Base-by-base conservation (phyloP, 192 early-diverging fungal genomes). In the Geranomyces michiganensis region DNA sequence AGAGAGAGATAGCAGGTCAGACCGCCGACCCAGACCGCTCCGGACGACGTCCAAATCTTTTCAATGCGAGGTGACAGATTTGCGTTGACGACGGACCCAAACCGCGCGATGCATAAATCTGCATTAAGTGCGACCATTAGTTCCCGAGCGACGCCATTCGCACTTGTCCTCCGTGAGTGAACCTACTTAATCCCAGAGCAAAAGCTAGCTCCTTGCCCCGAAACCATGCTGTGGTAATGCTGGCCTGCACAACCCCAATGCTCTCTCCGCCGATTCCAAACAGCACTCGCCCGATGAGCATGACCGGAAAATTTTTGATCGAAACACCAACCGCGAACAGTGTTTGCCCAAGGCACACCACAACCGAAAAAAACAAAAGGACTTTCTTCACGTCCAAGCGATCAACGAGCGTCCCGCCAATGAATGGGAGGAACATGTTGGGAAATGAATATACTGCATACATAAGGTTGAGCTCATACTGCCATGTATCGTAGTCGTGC, bases 361-460 rank as follows among this genome's bases (percentile, higher is more conserved):
- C 58, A 19, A 70, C 36, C 8, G 85, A 85, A 36, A 89, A 87
- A 2, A 82, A n/a, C 1, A 87, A 59, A 29, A 92, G 65, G 65
- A 90, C 78, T 45, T 74, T 76, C 22, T 78, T 77, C 31, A 78
- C 66, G 26, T 85, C 88, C 41, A 90, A 69, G 41, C 71, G 55
- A 70, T 90, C 88, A 17, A 90, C 85, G 5, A 88, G 76, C 49
- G 72, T 70, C 1, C 90, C 88, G 22, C 86, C 86, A 27, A 89
- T 27, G 71, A 87, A 84, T 15, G 89, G 89, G 13, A 89, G 67
- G 71, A 90, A 83, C 73, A 90, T 86, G 71, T 90, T 90, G 22
- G 89, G 87, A 21, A 88, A 72, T 5, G 87, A 87, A 68, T 89
- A 90, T 12, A 87, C 76, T 0, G 84, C 79, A 47, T 89, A 89